Conservation (phyloP, 805 yeast genomes). For the Lipomyces oligophaga region DNA sequence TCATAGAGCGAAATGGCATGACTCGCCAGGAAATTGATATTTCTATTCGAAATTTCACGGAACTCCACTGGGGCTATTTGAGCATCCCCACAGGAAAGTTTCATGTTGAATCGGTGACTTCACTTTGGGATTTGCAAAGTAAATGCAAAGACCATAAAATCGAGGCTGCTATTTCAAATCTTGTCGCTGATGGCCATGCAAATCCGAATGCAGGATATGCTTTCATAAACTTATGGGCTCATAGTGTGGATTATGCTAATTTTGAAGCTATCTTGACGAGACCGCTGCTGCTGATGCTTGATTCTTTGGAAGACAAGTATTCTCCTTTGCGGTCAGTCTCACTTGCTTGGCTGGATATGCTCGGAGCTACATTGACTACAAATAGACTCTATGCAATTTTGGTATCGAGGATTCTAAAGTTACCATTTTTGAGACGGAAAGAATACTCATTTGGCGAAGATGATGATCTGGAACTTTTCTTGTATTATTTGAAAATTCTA, state of each 20-base stretch:
- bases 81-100: constrained; percentile 48
- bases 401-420: constrained; percentile 51
- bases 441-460: constrained; percentile 37
- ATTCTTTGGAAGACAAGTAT: constrained; percentile 50
- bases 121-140: constrained; percentile 57
- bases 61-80: constrained; percentile 52
- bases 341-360: constrained; percentile 28
- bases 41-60: constrained; percentile 25
- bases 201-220: constrained; percentile 49
- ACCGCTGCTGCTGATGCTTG: constrained; percentile 66
- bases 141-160: constrained; percentile 51
- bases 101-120: constrained; percentile 68
- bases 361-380: constrained; percentile 34
- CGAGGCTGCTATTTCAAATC: constrained; percentile 67
- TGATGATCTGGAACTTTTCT: constrained; percentile 61
- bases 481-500: constrained; percentile 57
- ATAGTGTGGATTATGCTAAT: constrained; percentile 51
- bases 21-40: constrained; percentile 19
- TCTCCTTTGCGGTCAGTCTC: constrained; percentile 36
- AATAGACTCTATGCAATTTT: constrained; percentile 59
- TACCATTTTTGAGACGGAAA: constrained; percentile 37
- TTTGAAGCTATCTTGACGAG: constrained; percentile 49
- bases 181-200: constrained; percentile 43
- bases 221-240: constrained; percentile 70
- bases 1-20: constrained; percentile 27